Percentiles rank a stretch among this genome's conserved stretches.
phyloP scores from a whole-genome alignment of 768 basidiomycete genomes.

The Termitomyces sp. region DNA sequence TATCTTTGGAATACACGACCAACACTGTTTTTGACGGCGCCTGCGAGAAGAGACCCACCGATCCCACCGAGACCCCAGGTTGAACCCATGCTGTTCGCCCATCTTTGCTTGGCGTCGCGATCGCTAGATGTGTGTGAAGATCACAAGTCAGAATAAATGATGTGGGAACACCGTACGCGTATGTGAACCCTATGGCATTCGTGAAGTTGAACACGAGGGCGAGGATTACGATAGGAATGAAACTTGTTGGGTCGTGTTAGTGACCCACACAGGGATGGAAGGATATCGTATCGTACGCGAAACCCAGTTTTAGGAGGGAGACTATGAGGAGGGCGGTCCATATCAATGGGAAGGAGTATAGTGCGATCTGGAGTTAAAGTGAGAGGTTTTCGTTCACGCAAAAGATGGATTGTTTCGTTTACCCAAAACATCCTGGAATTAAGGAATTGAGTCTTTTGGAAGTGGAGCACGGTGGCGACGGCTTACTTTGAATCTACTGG shows the following conservation, averaged over 20 bases:
- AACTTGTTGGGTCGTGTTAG: conserved; percentile 29
- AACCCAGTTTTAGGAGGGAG: conserved; percentile 81
- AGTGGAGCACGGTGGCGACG: neutral
- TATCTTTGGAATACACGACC: conserved; percentile 58
- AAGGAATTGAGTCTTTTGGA: neutral
- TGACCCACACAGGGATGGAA: neutral
- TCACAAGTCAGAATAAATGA: neutral
- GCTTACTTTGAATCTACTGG: conserved; percentile 80
- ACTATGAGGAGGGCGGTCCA: conserved; percentile 88
- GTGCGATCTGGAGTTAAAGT: conserved; percentile 55
- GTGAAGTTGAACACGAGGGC: conserved; percentile 95
- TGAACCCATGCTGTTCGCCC: conserved; percentile 74
- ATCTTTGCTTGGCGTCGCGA: conserved; percentile 88
- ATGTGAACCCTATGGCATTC: conserved; percentile 96
- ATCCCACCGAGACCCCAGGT: conserved; percentile 75
- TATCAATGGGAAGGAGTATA: conserved; percentile 84
- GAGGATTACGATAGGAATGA: conserved; percentile 89
- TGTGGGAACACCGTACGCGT: conserved; percentile 53
- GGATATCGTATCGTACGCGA: conserved; percentile 54
- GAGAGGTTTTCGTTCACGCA: neutral
- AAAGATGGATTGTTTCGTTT: conserved; percentile 17
- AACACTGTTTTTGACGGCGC: conserved; percentile 78
- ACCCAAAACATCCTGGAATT: conserved; percentile 90
- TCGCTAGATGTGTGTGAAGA: conserved; percentile 44
- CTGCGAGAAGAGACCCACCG: conserved; percentile 78